Evolutionary conservation across 441 rosid species (phyloP).

Genomic region (Macaranga tanarius): DNA sequence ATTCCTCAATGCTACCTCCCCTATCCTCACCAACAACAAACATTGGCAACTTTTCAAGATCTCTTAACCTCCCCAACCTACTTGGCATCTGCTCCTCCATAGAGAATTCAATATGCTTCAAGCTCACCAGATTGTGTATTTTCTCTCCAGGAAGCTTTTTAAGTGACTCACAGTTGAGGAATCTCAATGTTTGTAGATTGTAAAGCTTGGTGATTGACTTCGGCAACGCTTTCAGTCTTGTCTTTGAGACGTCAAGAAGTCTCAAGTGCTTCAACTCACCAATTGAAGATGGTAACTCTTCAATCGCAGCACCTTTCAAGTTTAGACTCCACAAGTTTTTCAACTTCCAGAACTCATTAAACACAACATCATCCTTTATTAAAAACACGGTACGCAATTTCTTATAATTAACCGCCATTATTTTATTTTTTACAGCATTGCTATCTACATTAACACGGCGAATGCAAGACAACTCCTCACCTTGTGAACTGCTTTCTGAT

Average conservation of each 20-base stretch:
- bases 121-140: too few species aligned
- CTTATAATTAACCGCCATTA: neutral
- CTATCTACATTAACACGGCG: neutral
- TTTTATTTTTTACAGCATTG: too few species aligned
- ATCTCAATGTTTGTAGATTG: too few species aligned
- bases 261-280: neutral
- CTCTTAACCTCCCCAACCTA: too few species aligned
- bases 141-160: too few species aligned
- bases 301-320: constrained; percentile 4
- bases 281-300: neutral
- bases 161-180: too few species aligned
- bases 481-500: neutral
- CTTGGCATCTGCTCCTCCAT: too few species aligned
- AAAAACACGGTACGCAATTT: constrained; percentile 11
- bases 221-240: constrained; percentile 6
- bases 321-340: constrained; percentile 20
- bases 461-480: neutral
- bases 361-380: neutral
- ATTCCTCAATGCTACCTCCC: too few species aligned
- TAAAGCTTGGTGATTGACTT: too few species aligned
- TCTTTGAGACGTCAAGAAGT: constrained; percentile 22
- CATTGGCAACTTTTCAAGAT: too few species aligned
- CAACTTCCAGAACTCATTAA: neutral
- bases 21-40: too few species aligned
- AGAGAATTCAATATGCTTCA: too few species aligned